These are phyloP conservation scores for Xylaria acuta DNA, from an alignment of 495 filamentous ascomycete species.

Conservation along the genomic window DNA sequence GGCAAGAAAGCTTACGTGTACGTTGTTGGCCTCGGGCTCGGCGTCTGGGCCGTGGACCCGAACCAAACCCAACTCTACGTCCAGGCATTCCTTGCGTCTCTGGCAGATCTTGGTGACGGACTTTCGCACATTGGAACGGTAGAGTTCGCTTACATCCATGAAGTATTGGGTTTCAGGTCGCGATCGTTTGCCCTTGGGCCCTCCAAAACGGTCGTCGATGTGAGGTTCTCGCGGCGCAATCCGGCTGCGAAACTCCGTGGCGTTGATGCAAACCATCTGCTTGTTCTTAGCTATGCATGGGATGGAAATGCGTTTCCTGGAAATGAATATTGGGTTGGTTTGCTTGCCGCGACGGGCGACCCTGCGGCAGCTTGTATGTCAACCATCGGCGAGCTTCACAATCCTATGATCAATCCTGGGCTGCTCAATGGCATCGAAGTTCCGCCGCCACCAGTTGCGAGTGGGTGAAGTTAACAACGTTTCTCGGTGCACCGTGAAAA, in stretches of 20 bases:
- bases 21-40: conserved; percentile 47
- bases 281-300: conserved; percentile 50
- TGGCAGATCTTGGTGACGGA: background rate
- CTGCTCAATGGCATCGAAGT: conserved; percentile 30
- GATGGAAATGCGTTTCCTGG: conserved; percentile 49
- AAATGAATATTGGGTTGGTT: conserved; percentile 47
- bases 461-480: background rate
- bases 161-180: background rate
- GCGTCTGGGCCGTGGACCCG: conserved; percentile 35
- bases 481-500: background rate
- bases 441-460: background rate
- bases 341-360: conserved; percentile 39
- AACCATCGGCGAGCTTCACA: conserved; percentile 47
- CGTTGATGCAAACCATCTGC: conserved; percentile 30
- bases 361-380: conserved; percentile 49
- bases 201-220: conserved; percentile 27
- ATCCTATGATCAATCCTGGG: conserved; percentile 38
- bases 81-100: conserved; percentile 31
- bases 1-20: conserved; percentile 42
- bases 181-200: background rate
- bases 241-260: conserved; percentile 40
- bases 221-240: conserved; percentile 40
- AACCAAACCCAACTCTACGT: conserved; percentile 35
- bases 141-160: conserved; percentile 30
- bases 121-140: conserved; percentile 27